These are phyloP conservation scores for Colletotrichum salicis DNA, from an alignment of 2,329 filamentous ascomycete genomes.

Conservation along the genomic window DNA sequence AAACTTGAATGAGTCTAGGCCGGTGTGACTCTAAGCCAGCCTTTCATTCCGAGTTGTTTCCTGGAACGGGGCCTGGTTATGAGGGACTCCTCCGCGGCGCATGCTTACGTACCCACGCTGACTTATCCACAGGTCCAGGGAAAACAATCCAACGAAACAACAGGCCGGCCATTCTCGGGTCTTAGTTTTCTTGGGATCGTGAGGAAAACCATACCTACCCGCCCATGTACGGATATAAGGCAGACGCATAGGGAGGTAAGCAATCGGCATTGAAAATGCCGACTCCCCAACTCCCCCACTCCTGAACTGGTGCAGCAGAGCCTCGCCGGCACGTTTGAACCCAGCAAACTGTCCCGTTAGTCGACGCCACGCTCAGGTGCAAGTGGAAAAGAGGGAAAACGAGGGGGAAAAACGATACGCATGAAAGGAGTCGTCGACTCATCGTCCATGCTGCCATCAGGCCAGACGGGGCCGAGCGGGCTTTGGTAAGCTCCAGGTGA, in stretches of 20 bases:
- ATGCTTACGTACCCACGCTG: neutral
- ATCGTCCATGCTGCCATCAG: neutral
- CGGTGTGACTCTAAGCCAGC: neutral
- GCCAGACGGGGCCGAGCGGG: neutral
- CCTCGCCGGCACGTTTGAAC: neutral
- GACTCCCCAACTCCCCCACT: neutral
- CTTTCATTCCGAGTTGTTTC: neutral
- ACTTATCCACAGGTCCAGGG: neutral
- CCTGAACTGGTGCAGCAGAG: neutral
- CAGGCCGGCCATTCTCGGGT: neutral
- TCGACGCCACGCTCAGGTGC: neutral
- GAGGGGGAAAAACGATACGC: neutral
- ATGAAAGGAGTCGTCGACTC: neutral
- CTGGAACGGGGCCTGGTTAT: too few species aligned
- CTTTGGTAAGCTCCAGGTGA: neutral
- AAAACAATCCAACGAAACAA: neutral
- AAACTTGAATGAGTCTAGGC: neutral
- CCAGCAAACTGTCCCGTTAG: neutral
- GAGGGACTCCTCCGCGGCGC: too few species aligned
- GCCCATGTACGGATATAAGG: neutral
- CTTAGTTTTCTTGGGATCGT: neutral
- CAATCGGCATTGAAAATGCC: neutral
- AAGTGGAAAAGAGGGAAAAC: neutral
- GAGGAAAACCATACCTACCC: neutral
- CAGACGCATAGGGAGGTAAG: neutral